phyloP scores from a whole-genome alignment of 1,139 yeast genomes.

The Yamadazyma triangularis region DNA sequence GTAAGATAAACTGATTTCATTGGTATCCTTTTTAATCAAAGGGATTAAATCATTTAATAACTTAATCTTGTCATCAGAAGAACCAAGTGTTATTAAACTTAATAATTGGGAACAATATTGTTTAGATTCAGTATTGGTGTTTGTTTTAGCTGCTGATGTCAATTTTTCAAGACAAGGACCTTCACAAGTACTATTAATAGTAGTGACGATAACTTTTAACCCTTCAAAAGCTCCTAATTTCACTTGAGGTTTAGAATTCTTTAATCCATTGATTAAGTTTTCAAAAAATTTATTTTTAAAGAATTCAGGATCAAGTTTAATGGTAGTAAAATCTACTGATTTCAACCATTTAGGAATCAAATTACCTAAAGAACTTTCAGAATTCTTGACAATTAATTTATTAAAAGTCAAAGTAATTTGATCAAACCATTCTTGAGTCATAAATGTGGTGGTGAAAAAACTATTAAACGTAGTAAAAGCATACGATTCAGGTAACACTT shows the following conservation, averaged over 20 bases:
- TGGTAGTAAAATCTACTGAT: constrained; percentile 57
- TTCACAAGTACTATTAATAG: constrained; percentile 6
- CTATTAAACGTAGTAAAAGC: constrained; percentile 12
- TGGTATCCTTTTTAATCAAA: constrained; percentile 64
- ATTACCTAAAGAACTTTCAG: constrained; percentile 62
- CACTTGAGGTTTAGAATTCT: constrained; percentile 65
- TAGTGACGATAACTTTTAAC: constrained; percentile 23
- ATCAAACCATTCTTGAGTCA: constrained; percentile 40
- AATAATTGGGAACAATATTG: constrained; percentile 27
- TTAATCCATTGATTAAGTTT: constrained; percentile 61
- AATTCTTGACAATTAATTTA: constrained; percentile 75
- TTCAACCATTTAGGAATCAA: constrained; percentile 49
- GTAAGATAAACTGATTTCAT: constrained; percentile 56
- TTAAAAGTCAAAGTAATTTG: constrained; percentile 60
- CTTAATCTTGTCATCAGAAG: constrained; percentile 13
- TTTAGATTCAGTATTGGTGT: constrained; percentile 59
- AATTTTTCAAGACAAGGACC: neutral
- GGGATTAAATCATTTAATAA: constrained; percentile 45
- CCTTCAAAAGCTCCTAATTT: constrained; percentile 50
- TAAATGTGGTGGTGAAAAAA: constrained; percentile 36
- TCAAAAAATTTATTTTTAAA: constrained; percentile 45
- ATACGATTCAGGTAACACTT: constrained; percentile 27
- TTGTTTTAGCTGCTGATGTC: neutral
- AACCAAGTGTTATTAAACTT: constrained; percentile 8
- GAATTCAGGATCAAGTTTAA: constrained; percentile 62